Evolutionary conservation across 192 early-diverging fungal species (phyloP).

Genomic region (Podila clonocystis): DNA sequence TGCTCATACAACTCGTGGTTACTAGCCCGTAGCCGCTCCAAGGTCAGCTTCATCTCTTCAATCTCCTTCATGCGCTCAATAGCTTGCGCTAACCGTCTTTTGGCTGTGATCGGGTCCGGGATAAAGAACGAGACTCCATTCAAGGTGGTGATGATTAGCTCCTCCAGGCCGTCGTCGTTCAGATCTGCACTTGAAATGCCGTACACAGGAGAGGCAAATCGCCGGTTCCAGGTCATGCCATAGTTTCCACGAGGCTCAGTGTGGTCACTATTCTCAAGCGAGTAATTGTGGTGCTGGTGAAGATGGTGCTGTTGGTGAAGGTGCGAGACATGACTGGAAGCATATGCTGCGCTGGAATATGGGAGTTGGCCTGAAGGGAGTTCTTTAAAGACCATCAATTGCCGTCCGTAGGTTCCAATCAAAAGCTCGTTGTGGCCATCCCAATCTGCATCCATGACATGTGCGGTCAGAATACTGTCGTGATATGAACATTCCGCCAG

Average conservation of each 20-base stretch:
- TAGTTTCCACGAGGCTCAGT: background rate
- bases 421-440: slow-evolving; percentile 65
- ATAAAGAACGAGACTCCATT: slow-evolving; percentile 63
- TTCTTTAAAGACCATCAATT: slow-evolving; percentile 65
- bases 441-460: slow-evolving; percentile 70
- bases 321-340: background rate
- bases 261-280: background rate
- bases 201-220: slow-evolving; percentile 66
- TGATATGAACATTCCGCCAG: slow-evolving; percentile 60
- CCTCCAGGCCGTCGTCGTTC: slow-evolving; percentile 64
- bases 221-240: slow-evolving; percentile 60
- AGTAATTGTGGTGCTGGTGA: background rate
- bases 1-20: slow-evolving; percentile 33
- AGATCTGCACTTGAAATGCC: slow-evolving; percentile 58
- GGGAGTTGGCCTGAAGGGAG: slow-evolving; percentile 24
- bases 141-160: slow-evolving; percentile 62
- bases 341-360: background rate
- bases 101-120: slow-evolving; percentile 56
- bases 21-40: slow-evolving; percentile 37
- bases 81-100: slow-evolving; percentile 33
- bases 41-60: slow-evolving; percentile 50
- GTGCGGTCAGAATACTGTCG: slow-evolving; percentile 65
- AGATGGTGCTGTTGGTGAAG: slow-evolving; percentile 3
- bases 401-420: slow-evolving; percentile 67
- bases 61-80: slow-evolving; percentile 54